phyloP scores from a whole-genome alignment of 1,284 basidiomycete genomes.

The Puccinia brachypodii region DNA sequence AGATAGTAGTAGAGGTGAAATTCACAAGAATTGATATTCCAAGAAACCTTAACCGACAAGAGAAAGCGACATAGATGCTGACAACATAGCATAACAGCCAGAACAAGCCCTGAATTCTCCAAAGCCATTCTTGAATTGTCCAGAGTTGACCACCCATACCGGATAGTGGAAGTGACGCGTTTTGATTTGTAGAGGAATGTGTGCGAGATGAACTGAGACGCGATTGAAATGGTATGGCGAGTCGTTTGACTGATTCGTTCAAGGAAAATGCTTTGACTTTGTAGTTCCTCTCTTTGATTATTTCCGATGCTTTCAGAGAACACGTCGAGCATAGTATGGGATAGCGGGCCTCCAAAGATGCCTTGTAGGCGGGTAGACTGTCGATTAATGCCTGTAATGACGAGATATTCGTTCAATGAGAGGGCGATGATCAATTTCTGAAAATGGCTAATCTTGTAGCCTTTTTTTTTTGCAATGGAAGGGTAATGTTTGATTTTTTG shows the following conservation, averaged over 20 bases:
- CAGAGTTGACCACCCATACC: conserved; percentile 44
- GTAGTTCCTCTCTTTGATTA: conserved; percentile 71
- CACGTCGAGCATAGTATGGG: conserved; percentile 78
- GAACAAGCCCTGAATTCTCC: conserved; percentile 20
- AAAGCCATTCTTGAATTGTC: conserved; percentile 41
- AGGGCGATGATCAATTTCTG: not conserved
- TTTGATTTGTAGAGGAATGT: not conserved
- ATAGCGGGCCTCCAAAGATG: conserved; percentile 74
- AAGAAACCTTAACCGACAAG: conserved; percentile 31
- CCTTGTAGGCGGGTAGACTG: conserved; percentile 69
- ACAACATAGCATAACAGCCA: conserved; percentile 29
- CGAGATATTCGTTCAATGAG: conserved; percentile 26
- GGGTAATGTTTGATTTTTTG: conserved; percentile 12
- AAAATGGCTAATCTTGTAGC: not conserved
- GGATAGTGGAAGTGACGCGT: not conserved
- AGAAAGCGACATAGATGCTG: conserved; percentile 26
- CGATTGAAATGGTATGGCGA: not conserved
- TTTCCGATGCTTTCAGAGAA: conserved; percentile 73
- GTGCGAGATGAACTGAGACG: not conserved
- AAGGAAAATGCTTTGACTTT: conserved; percentile 78
- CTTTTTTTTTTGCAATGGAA: conserved; percentile 14
- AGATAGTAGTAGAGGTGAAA: not conserved
- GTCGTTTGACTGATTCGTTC: conserved; percentile 13
- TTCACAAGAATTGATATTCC: not conserved
- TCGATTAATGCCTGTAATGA: conserved; percentile 61